phyloP scores from a whole-genome alignment of 2,329 filamentous ascomycete species.

The Aspergillus pseudonomiae region DNA sequence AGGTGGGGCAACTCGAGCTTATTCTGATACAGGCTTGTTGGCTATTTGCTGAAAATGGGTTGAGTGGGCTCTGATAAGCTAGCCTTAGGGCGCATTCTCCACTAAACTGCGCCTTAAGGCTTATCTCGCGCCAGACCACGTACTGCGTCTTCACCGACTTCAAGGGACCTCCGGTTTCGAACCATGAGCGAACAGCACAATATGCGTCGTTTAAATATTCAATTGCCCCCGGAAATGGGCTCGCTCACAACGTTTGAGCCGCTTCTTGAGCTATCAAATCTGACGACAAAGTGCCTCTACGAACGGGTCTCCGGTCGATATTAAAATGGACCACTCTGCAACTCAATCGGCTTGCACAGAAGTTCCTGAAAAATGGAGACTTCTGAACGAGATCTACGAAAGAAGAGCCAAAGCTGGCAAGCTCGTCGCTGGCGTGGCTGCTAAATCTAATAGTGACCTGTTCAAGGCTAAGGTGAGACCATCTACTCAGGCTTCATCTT shows the following conservation, averaged over 20 bases:
- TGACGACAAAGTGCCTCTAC: background rate
- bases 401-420: background rate
- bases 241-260: background rate
- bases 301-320: background rate
- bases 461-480: background rate
- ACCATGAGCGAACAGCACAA: background rate
- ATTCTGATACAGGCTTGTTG: background rate
- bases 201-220: background rate
- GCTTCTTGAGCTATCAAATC: background rate
- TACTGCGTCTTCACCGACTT: background rate
- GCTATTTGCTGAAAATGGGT: background rate
- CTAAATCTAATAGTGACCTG: background rate
- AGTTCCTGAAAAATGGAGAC: background rate
- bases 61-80: background rate
- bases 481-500: background rate
- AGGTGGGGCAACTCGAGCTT: background rate
- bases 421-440: background rate
- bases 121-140: background rate
- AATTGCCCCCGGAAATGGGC: background rate
- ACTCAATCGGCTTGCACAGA: background rate
- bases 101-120: background rate
- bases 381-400: background rate
- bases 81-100: background rate
- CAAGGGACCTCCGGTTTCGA: background rate
- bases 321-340: background rate